These are phyloP conservation scores for Sporothrix humicola DNA, from an alignment of 2,329 filamentous ascomycete species.

Conservation along the genomic window DNA sequence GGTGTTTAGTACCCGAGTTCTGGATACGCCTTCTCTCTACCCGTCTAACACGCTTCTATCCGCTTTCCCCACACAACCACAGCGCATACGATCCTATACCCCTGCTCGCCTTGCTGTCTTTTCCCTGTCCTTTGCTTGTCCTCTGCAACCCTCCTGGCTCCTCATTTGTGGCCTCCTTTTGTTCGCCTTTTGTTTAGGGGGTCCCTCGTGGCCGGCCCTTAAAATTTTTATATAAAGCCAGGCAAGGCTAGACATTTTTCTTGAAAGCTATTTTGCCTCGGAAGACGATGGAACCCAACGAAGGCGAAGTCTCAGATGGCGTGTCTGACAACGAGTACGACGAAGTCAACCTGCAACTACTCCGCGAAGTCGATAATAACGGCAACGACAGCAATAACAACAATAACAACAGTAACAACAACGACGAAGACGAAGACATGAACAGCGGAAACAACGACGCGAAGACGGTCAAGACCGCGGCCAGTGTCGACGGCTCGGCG, in stretches of 20 bases:
- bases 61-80: conserved; percentile 11
- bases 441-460: conserved; percentile 54
- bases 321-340: conserved; percentile 66
- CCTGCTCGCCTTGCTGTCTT: conserved; percentile 18
- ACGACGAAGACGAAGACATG: conserved; percentile 54
- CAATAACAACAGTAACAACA: conserved; percentile 44
- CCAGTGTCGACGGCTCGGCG: conserved; percentile 38
- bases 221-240: conserved; percentile 55
- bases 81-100: neutral
- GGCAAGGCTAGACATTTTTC: conserved; percentile 52
- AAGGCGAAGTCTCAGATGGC: conserved; percentile 62
- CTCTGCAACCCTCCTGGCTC: conserved; percentile 2
- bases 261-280: conserved; percentile 50
- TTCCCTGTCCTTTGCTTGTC: neutral
- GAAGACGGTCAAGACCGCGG: conserved; percentile 61
- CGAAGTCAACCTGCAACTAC: conserved; percentile 51
- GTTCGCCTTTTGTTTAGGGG: conserved; percentile 28
- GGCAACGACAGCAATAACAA: conserved; percentile 25
- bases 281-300: conserved; percentile 52
- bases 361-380: conserved; percentile 51
- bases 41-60: conserved; percentile 16
- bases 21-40: neutral
- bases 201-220: conserved; percentile 33
- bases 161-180: conserved; percentile 32
- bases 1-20: neutral